phyloP scores from a whole-genome alignment of 768 basidiomycete genomes.

The Trametes cubensis region DNA sequence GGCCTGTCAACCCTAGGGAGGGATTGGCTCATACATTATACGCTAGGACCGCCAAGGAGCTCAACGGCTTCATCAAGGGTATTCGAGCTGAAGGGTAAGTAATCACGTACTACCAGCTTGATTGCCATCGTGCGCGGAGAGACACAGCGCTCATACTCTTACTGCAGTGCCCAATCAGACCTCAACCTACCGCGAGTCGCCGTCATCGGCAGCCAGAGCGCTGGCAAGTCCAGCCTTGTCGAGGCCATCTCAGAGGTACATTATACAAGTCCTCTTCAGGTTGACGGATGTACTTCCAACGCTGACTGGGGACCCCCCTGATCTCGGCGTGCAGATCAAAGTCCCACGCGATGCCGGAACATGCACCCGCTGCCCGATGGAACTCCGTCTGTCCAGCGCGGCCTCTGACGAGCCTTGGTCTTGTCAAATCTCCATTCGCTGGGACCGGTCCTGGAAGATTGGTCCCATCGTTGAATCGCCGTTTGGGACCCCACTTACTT shows the following conservation, averaged over 20 bases:
- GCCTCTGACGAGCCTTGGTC: conserved; percentile 20
- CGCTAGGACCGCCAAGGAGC: conserved; percentile 20
- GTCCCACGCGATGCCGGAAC: conserved; percentile 40
- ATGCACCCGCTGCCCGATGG: conserved; percentile 47
- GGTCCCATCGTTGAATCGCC: conserved; percentile 29
- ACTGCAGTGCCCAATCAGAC: conserved; percentile 45
- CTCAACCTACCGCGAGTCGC: conserved; percentile 52
- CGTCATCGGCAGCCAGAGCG: conserved; percentile 55
- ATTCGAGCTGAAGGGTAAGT: conserved; percentile 16
- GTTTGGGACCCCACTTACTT: conserved; percentile 48
- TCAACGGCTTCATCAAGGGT: conserved; percentile 19
- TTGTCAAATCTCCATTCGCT: conserved; percentile 47
- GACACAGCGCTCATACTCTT: background rate
- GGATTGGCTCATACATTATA: conserved; percentile 11
- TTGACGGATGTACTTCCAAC: no score
- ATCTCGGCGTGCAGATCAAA: conserved; percentile 20
- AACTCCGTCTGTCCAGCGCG: conserved; percentile 36
- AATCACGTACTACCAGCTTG: conserved; percentile 19
- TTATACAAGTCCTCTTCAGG: conserved; percentile 32
- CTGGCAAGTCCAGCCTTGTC: conserved; percentile 50
- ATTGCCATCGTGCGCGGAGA: background rate
- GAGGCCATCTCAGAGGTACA: conserved; percentile 53
- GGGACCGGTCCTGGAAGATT: conserved; percentile 37
- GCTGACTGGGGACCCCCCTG: no score
- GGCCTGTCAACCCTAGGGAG: background rate